A percentile compares a stretch with the other conserved stretches of the same genome.
These are phyloP conservation scores for Phytophthora ramorum DNA, from an alignment of 352 stramenopile genomes.

Conservation along the genomic window DNA sequence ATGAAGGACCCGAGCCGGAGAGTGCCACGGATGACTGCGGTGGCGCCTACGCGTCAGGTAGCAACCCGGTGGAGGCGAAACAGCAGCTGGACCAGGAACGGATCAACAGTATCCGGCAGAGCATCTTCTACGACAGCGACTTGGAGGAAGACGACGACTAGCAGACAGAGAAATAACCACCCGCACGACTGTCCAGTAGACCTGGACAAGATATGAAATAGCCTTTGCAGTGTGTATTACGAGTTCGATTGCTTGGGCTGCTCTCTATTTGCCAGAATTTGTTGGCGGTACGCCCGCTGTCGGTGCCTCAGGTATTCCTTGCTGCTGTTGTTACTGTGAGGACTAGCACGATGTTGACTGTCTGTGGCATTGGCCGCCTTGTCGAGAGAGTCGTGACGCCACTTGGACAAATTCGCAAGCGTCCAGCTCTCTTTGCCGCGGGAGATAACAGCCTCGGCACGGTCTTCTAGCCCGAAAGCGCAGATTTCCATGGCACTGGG, in stretches of 20 bases:
- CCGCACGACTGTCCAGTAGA: neutral
- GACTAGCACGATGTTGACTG: neutral
- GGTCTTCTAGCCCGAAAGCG: conserved; percentile 81
- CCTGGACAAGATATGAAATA: conserved; percentile 29
- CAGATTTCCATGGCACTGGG: conserved; percentile 58
- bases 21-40: conserved; percentile 69
- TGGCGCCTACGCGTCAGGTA: conserved; percentile 52
- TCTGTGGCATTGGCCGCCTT: conserved; percentile 1
- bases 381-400: conserved; percentile 61
- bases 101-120: conserved; percentile 82
- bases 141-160: conserved; percentile 79
- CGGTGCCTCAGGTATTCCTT: conserved; percentile 69
- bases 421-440: conserved; percentile 53
- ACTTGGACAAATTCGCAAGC: conserved; percentile 68
- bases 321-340: conserved; percentile 21
- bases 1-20: conserved; percentile 91
- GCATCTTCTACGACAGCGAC: conserved; percentile 88
- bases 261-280: conserved; percentile 46
- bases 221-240: conserved; percentile 22
- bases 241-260: conserved; percentile 16
- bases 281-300: conserved; percentile 76
- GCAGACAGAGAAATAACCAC: neutral
- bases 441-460: conserved; percentile 75
- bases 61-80: conserved; percentile 38
- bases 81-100: conserved; percentile 54